Evolutionary conservation across 495 filamentous ascomycete genomes (phyloP).

Genomic region (Aspergillus indologenus): DNA sequence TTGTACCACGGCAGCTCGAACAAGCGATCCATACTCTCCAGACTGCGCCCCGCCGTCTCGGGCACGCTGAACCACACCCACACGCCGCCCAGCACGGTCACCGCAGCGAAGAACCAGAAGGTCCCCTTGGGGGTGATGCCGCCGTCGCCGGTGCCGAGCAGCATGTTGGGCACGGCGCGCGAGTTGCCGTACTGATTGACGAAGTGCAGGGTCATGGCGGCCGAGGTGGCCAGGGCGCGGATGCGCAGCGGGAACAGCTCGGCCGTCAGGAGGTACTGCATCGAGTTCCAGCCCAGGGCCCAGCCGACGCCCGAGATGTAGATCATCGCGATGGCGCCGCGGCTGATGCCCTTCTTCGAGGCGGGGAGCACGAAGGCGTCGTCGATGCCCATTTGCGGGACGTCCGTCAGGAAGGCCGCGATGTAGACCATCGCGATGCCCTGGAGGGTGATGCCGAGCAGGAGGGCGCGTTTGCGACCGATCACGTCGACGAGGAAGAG

Average conservation of each 20-base stretch:
- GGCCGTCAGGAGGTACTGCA: constrained; percentile 72
- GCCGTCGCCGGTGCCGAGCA: constrained; percentile 40
- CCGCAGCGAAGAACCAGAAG: constrained; percentile 65
- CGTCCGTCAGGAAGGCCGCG: constrained; percentile 59
- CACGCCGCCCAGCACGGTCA: constrained; percentile 54
- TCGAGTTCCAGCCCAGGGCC: constrained; percentile 72
- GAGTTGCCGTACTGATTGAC: constrained; percentile 71
- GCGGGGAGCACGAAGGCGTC: constrained; percentile 28
- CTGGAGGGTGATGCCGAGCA: constrained; percentile 61
- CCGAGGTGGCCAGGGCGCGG: constrained; percentile 41
- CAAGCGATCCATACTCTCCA: constrained; percentile 61
- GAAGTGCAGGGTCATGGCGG: constrained; percentile 60
- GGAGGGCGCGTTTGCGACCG: constrained; percentile 66
- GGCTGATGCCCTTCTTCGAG: constrained; percentile 36
- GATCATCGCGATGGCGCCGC: constrained; percentile 63
- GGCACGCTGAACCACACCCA: constrained; percentile 58
- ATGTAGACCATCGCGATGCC: constrained; percentile 66
- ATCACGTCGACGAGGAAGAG: constrained; percentile 73
- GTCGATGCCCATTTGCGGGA: constrained; percentile 43
- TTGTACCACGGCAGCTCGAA: constrained; percentile 66
- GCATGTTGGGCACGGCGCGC: constrained; percentile 54
- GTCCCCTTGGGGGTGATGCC: constrained; percentile 51
- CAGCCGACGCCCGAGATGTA: constrained; percentile 65
- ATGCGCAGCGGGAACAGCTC: constrained; percentile 68
- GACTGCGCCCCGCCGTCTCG: constrained; percentile 39